Base-by-base conservation (phyloP, 139 green algal species). In the Volvox africanus region DNA sequence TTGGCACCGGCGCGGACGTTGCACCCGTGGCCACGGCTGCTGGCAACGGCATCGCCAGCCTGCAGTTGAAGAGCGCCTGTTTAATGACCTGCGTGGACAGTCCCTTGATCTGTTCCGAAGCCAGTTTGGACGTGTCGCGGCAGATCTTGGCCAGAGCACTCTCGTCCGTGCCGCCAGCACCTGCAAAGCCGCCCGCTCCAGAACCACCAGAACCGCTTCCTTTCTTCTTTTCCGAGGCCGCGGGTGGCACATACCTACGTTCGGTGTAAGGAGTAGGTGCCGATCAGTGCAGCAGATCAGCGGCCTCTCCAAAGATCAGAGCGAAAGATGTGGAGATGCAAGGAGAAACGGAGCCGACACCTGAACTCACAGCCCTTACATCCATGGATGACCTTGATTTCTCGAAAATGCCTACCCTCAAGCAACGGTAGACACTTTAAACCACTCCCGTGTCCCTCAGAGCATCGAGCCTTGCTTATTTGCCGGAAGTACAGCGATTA, bases 91-190 rank as follows among this genome's bases (percentile, higher is more conserved):
- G 97, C 65, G 92, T 95, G 55, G 96, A 94, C 78, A 99, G 92
- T 18, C 97, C 97, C 92, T 98, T 98, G 73, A 98, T 90, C 92
- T 99, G 98, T 94, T 99, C 97, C 32, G 95, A 91, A 17, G 96
- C 95, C 80, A 99, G 61, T 89, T 98, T 97, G 67, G 65, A 91
- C 1, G 92, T 94, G 90, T 98, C 94, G 26, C 94, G 93, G 84
- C 93, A 94, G 44, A 97, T 95, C 37, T 95, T 93, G 17, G 24
- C 36, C 33, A 94, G 89, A 81, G 84, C 71, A 36, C 76, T 86
- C 62, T 93, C 87, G 6, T 85, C 87, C 44, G 44, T 55, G 11
- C 26, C 76, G 21, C 18, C 33, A 61, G 69, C 73, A 50, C 32
- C 55, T 19, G 18, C 61, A 61, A 73, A 73, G 68, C 21, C 24